These are phyloP conservation scores for Cercospora sesami DNA, from an alignment of 2,329 filamentous ascomycete genomes.

Conservation along the genomic window DNA sequence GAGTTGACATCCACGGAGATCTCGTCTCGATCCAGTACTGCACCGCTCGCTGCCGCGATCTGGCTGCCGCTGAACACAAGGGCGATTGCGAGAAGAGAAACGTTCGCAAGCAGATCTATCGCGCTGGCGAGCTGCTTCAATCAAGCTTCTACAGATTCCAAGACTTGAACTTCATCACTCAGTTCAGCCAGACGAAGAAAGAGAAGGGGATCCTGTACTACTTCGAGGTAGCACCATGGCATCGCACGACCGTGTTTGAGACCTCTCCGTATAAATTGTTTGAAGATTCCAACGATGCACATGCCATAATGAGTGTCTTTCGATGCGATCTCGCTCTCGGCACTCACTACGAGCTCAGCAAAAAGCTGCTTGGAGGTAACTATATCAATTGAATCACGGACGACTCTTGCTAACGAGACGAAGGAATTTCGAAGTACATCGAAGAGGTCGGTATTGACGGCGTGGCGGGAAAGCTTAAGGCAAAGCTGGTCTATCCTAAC, in stretches of 20 bases:
- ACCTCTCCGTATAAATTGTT: background rate
- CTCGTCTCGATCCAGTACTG: slow-evolving; percentile 7
- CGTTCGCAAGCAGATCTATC: slow-evolving; percentile 21
- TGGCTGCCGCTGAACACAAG: background rate
- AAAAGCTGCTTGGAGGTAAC: background rate
- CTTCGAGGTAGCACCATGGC: background rate
- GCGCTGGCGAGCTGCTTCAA: slow-evolving; percentile 27
- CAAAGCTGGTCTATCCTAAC: background rate
- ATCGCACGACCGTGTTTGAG: background rate
- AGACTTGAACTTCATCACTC: slow-evolving; percentile 14
- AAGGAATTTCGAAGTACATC: background rate
- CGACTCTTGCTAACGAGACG: background rate
- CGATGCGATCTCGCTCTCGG: background rate
- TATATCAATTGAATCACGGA: background rate
- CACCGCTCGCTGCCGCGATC: slow-evolving; percentile 9
- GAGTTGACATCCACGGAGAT: background rate
- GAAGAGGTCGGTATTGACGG: background rate
- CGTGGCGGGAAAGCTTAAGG: background rate
- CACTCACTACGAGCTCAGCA: background rate
- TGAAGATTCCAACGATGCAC: background rate
- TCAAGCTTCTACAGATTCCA: slow-evolving; percentile 19
- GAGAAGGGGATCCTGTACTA: background rate
- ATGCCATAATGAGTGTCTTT: background rate
- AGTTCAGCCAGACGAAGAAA: slow-evolving; percentile 6
- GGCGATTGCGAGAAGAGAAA: slow-evolving; percentile 8